Conservation (phyloP, 805 yeast genomes). For the Lipomyces mesembrius region DNA sequence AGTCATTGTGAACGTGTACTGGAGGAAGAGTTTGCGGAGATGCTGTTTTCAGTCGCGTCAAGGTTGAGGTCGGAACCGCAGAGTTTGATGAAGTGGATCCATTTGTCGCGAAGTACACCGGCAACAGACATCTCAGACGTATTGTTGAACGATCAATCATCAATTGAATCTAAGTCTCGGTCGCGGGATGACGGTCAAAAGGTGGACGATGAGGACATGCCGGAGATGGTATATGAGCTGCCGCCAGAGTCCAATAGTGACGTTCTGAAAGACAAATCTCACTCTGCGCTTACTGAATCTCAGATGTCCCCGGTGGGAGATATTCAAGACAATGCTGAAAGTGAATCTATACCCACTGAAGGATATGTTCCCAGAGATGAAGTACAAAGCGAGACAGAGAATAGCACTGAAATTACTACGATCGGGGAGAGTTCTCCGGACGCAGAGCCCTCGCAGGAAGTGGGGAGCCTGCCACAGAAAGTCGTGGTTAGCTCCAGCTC, state of each 20-base stretch:
- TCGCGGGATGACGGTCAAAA: not conserved
- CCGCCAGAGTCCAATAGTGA: constrained; percentile 23
- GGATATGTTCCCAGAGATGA: not conserved
- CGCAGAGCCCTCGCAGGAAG: not conserved
- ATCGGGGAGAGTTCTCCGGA: not conserved
- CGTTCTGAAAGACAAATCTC: not conserved
- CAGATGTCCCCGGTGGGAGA: not conserved
- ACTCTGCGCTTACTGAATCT: not conserved
- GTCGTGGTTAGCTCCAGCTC: not conserved
- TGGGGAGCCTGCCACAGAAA: not conserved
- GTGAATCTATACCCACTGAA: not conserved
- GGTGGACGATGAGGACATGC: constrained; percentile 25
- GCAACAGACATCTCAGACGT: not conserved
- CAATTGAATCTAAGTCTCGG: not conserved
- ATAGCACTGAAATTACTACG: not conserved
- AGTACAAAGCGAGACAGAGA: not conserved
- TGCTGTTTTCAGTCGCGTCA: constrained; percentile 36
- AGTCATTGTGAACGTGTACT: constrained; percentile 18
- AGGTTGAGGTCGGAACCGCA: constrained; percentile 36
- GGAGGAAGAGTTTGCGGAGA: constrained; percentile 34
- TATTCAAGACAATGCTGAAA: not conserved
- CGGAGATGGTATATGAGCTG: constrained; percentile 26
- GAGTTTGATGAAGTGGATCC: constrained; percentile 33
- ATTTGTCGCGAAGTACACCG: not conserved
- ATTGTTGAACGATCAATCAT: not conserved